Evolutionary conservation across 2,329 filamentous ascomycete genomes (phyloP).

Genomic region (Fonsecaea monophora): DNA sequence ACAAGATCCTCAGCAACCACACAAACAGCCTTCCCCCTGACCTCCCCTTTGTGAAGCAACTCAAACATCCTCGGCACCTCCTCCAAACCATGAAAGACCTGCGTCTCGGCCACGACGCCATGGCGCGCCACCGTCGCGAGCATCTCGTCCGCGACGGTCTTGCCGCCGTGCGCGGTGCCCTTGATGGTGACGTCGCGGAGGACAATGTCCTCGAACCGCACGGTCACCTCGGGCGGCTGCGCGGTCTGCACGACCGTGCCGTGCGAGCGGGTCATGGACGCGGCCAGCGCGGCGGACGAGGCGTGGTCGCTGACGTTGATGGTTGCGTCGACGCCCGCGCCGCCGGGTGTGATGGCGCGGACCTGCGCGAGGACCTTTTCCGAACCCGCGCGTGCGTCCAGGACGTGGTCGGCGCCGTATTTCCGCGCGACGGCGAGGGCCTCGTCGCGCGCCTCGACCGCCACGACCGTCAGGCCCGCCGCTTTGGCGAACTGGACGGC

Average conservation of each 20-base stretch:
- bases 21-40: conserved; percentile 57
- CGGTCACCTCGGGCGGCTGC: conserved; percentile 50
- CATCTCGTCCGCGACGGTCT: conserved; percentile 56
- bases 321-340: conserved; percentile 59
- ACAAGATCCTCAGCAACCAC: conserved; percentile 29
- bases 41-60: conserved; percentile 59
- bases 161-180: conserved; percentile 55
- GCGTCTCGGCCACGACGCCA: conserved; percentile 58
- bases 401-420: conserved; percentile 58
- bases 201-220: conserved; percentile 57
- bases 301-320: conserved; percentile 62
- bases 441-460: conserved; percentile 62
- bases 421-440: conserved; percentile 56
- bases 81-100: conserved; percentile 59
- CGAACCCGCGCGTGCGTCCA: conserved; percentile 57
- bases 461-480: conserved; percentile 60
- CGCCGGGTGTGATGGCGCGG: conserved; percentile 53
- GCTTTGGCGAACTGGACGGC: conserved; percentile 37
- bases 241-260: conserved; percentile 65
- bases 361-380: conserved; percentile 58
- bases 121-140: conserved; percentile 54
- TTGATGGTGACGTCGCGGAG: conserved; percentile 61
- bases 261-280: conserved; percentile 65
- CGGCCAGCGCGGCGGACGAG: conserved; percentile 57
- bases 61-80: conserved; percentile 60